phyloP scores from a whole-genome alignment of 2,329 filamentous ascomycete species.

The Phyllachora maydis region DNA sequence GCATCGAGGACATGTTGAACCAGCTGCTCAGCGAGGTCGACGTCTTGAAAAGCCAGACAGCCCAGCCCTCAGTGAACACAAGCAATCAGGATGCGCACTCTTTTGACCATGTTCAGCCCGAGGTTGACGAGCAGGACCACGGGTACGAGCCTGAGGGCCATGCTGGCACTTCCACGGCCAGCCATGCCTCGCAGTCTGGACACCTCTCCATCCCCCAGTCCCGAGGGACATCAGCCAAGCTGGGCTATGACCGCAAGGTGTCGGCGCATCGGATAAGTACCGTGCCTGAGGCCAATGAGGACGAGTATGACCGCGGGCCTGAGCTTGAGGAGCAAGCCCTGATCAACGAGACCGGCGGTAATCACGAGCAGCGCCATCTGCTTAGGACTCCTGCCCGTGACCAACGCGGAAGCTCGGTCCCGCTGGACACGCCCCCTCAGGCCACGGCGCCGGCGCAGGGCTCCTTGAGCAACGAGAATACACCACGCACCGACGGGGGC shows the following conservation, averaged over 20 bases:
- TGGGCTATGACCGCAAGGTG: constrained; percentile 31
- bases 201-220: constrained; percentile 43
- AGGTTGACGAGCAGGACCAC: constrained; percentile 41
- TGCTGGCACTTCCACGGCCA: constrained; percentile 54
- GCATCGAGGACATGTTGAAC: constrained; percentile 82
- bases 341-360: constrained; percentile 29
- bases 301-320: constrained; percentile 41
- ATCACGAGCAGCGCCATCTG: constrained; percentile 36
- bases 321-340: constrained; percentile 5
- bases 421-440: constrained; percentile 37
- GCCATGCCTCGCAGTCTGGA: constrained; percentile 54
- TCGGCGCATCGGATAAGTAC: constrained; percentile 78
- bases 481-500: constrained; percentile 52
- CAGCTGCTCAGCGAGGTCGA: constrained; percentile 87
- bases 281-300: constrained; percentile 66
- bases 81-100: constrained; percentile 38
- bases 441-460: constrained; percentile 15
- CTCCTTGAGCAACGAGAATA: constrained; percentile 57
- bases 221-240: constrained; percentile 20
- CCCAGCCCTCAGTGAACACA: constrained; percentile 12
- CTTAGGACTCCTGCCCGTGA: constrained; percentile 41
- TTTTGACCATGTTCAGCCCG: constrained; percentile 45
- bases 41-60: constrained; percentile 45
- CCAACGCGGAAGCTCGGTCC: constrained; percentile 29
- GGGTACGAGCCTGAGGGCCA: constrained; percentile 74